These are phyloP conservation scores for Penicillium odoratum DNA, from an alignment of 495 filamentous ascomycete genomes.

Conservation along the genomic window DNA sequence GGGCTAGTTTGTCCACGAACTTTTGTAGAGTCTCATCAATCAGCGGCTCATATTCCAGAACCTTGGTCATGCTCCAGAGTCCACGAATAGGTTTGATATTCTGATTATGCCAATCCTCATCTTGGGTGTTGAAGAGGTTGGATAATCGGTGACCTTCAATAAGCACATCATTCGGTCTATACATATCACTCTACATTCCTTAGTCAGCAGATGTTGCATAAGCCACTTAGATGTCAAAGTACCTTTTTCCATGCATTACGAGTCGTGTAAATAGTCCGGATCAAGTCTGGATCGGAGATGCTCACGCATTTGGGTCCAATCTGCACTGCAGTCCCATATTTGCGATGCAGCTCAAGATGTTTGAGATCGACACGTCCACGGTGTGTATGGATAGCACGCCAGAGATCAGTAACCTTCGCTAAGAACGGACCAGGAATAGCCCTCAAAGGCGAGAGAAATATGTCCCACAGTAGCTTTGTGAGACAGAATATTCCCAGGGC, in stretches of 20 bases:
- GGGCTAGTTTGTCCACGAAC: conserved; percentile 24
- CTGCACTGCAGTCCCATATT: conserved; percentile 55
- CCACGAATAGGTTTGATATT: conserved; percentile 32
- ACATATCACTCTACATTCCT: conserved; percentile 29
- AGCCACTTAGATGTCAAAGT: not conserved
- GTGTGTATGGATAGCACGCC: conserved; percentile 32
- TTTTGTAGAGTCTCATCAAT: conserved; percentile 28
- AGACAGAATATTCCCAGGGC: conserved; percentile 11
- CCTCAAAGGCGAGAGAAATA: conserved; percentile 18
- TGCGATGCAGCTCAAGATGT: conserved; percentile 41
- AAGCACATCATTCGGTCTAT: conserved; percentile 24
- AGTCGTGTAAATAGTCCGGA: conserved; percentile 44
- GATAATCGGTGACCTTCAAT: conserved; percentile 24
- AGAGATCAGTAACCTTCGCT: conserved; percentile 40
- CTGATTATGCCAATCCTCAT: conserved; percentile 43
- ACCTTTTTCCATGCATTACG: conserved; percentile 31
- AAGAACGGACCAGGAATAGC: conserved; percentile 49
- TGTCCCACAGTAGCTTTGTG: conserved; percentile 15
- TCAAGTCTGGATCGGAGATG: conserved; percentile 44
- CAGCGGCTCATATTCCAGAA: conserved; percentile 29
- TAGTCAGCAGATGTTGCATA: not conserved
- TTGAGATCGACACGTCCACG: conserved; percentile 18
- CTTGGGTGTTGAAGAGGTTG: conserved; percentile 42
- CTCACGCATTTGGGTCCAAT: conserved; percentile 59
- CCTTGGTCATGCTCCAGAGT: conserved; percentile 42